Conservation (phyloP, 75 land plant genomes). For the Pinus albicaulis region DNA sequence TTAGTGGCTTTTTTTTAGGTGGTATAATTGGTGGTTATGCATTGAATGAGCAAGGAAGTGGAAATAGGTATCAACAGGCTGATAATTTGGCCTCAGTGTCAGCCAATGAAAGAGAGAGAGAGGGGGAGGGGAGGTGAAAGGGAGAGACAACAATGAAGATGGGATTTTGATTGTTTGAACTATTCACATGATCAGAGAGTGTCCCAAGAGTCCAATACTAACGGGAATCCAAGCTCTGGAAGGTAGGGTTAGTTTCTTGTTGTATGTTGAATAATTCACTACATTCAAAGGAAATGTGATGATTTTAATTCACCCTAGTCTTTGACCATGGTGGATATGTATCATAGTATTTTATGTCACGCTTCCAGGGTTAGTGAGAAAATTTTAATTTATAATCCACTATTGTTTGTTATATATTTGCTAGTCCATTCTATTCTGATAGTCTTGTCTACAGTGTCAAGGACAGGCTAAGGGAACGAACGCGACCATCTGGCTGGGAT, state of each 20-base stretch:
- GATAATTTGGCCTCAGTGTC: neutral
- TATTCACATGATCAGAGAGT: conserved; percentile 5
- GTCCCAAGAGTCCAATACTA: conserved; percentile 14
- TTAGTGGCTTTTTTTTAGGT: conserved; percentile 77
- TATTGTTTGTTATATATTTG: neutral
- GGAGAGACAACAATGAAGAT: conserved; percentile 25
- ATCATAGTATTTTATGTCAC: neutral
- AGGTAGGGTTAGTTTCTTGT: conserved; percentile 26
- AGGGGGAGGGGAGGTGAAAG: conserved; percentile 15
- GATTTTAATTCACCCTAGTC: neutral
- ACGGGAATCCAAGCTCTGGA: conserved; percentile 33
- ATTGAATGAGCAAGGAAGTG: conserved; percentile 11
- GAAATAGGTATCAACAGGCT: conserved; percentile 2
- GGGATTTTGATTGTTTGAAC: conserved; percentile 13
- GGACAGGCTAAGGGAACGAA: conserved; percentile 70
- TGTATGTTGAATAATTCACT: neutral
- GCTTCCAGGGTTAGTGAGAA: neutral
- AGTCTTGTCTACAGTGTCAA: conserved; percentile 43
- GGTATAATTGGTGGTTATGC: conserved; percentile 43
- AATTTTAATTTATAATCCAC: neutral
- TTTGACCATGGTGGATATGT: neutral
- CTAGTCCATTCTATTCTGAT: neutral
- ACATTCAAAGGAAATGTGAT: neutral
- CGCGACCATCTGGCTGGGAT: conserved; percentile 91
- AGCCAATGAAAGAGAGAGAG: neutral